Percentiles rank a stretch among this genome's conserved stretches.
phyloP scores from a whole-genome alignment of 306 rosid species.

The Rosa persica region DNA sequence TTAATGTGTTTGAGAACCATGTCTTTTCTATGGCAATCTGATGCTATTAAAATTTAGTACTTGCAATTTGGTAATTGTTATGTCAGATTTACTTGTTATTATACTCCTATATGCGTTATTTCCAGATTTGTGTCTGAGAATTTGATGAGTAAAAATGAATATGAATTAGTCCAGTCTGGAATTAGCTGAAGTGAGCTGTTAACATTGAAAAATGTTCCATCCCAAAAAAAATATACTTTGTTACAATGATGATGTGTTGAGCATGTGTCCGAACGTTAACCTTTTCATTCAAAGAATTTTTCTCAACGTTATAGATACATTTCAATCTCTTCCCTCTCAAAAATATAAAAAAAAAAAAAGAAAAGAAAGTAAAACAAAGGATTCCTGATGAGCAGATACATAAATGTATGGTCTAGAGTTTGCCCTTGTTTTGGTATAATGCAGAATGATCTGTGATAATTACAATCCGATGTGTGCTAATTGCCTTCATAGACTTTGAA shows the following conservation, averaged over 20 bases:
- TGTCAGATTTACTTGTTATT: background rate
- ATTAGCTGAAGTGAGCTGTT: background rate
- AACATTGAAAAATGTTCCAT: background rate
- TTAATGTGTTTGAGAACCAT: constrained; percentile 23
- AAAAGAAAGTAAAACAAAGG: background rate
- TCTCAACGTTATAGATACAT: background rate
- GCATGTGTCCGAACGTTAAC: background rate
- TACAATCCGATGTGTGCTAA: constrained; percentile 3
- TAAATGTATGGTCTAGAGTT: background rate
- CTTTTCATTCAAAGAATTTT: background rate
- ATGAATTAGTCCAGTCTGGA: background rate
- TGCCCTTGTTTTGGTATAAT: constrained; percentile 8
- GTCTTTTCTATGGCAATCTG: constrained; percentile 23
- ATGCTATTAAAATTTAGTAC: constrained; percentile 13
- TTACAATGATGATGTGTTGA: too few relatives aligned
- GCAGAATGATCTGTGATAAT: background rate
- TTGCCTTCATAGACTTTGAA: constrained; percentile 38
- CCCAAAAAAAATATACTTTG: too few relatives aligned
- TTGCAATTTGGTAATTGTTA: background rate
- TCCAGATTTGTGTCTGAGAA: background rate
- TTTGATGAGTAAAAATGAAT: background rate
- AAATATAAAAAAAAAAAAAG: background rate
- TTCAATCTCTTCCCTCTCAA: background rate
- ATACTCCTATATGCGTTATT: background rate
- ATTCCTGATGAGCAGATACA: background rate